Percentiles rank a stretch among this genome's conserved stretches.
These are phyloP conservation scores for Hyphopichia fennica DNA, from an alignment of 1,139 yeast genomes.

Conservation along the genomic window DNA sequence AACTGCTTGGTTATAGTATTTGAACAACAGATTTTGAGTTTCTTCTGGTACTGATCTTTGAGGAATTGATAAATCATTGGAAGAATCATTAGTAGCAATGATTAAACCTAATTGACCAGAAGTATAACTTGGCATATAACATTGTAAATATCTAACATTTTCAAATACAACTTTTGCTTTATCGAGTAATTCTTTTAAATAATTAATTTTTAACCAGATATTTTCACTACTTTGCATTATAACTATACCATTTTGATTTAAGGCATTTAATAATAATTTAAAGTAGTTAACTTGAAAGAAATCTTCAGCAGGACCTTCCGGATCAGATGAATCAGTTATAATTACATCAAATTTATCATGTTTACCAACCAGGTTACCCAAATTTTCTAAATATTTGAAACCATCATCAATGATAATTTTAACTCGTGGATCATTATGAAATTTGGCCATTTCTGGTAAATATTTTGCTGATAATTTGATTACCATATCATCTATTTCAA, in stretches of 20 bases:
- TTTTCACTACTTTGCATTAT: conserved; percentile 92
- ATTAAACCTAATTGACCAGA: conserved; percentile 92
- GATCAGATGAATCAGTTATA: conserved; percentile 94
- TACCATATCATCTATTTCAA: conserved; percentile 89
- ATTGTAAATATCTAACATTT: conserved; percentile 75
- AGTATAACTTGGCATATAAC: conserved; percentile 95
- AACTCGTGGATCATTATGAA: conserved; percentile 70
- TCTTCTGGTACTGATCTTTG: conserved; percentile 41
- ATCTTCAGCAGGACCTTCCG: conserved; percentile 97
- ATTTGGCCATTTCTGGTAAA: conserved; percentile 78
- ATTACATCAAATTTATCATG: conserved; percentile 70
- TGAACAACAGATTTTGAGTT: conserved; percentile 54
- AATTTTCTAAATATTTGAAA: conserved; percentile 66
- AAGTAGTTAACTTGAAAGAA: conserved; percentile 86
- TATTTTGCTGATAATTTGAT: conserved; percentile 72
- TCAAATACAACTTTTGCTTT: conserved; percentile 74
- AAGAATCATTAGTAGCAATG: conserved; percentile 68
- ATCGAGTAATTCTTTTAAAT: conserved; percentile 57
- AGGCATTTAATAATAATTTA: conserved; percentile 64
- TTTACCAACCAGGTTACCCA: conserved; percentile 26
- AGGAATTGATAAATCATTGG: conserved; percentile 56
- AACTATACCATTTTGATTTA: conserved; percentile 73
- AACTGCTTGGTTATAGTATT: conserved; percentile 71
- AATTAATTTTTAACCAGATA: conserved; percentile 81
- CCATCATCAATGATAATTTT: conserved; percentile 84